These are phyloP conservation scores for Cryptococcus sp. DNA, from an alignment of 1,284 basidiomycete species.

Conservation along the genomic window DNA sequence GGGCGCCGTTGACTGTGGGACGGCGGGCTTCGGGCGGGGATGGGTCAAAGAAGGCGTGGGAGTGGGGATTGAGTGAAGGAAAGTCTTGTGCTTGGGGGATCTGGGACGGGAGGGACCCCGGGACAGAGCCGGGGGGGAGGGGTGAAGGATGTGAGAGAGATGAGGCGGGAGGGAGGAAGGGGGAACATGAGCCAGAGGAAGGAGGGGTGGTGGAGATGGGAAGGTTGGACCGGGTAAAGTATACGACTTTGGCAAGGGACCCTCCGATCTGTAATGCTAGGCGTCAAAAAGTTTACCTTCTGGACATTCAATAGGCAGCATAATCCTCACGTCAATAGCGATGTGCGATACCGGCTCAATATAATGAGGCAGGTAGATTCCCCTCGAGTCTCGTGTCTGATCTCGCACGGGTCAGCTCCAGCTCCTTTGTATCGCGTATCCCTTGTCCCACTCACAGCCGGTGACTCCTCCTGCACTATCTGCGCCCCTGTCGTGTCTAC, in stretches of 20 bases:
- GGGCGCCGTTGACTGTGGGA: slow-evolving; percentile 62
- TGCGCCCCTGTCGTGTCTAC: slow-evolving; percentile 63
- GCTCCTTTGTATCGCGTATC: not conserved
- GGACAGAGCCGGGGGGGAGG: slow-evolving; percentile 17
- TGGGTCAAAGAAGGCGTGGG: slow-evolving; percentile 27
- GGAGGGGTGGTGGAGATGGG: slow-evolving; percentile 43
- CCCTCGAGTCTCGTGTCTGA: slow-evolving; percentile 85
- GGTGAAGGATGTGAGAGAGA: slow-evolving; percentile 28
- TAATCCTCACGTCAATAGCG: slow-evolving; percentile 88
- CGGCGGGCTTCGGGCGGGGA: slow-evolving; percentile 49
- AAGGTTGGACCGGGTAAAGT: slow-evolving; percentile 82
- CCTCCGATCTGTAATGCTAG: slow-evolving; percentile 72
- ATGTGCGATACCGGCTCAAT: slow-evolving; percentile 96
- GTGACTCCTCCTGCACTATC: slow-evolving; percentile 84
- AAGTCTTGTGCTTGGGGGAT: slow-evolving; percentile 8
- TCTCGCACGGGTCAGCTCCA: slow-evolving; percentile 13
- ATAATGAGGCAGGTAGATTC: slow-evolving; percentile 92
- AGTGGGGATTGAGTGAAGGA: slow-evolving; percentile 23
- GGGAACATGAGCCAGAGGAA: slow-evolving; percentile 38
- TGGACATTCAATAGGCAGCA: too few species aligned
- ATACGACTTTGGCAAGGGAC: slow-evolving; percentile 96
- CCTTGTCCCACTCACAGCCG: slow-evolving; percentile 62
- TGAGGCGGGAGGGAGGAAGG: slow-evolving; percentile 39
- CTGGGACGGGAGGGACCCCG: slow-evolving; percentile 13
- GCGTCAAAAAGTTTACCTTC: not conserved